phyloP scores from a whole-genome alignment of 768 basidiomycete species.

The Tremella mesenterica region DNA sequence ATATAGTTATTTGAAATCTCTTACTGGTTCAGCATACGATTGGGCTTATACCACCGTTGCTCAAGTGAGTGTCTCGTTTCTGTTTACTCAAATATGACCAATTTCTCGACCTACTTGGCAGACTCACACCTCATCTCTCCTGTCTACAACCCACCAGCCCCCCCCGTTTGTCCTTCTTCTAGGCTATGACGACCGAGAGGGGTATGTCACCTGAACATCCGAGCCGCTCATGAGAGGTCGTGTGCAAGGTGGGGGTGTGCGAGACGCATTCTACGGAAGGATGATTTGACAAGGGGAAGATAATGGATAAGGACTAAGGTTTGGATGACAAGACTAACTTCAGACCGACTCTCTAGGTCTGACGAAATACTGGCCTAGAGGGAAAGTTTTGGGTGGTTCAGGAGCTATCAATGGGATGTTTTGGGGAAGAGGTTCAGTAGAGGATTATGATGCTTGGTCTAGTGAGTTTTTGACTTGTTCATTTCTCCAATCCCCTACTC shows the following conservation, averaged over 20 bases:
- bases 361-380: slow-evolving; percentile 51
- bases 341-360: slow-evolving; percentile 18
- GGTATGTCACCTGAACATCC: too few species aligned
- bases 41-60: slow-evolving; percentile 34
- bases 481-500: background rate
- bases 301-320: background rate
- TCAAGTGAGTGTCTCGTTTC: slow-evolving; percentile 32
- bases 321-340: background rate
- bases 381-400: slow-evolving; percentile 62
- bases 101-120: too few species aligned
- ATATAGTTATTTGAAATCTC: slow-evolving; percentile 23
- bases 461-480: slow-evolving; percentile 13
- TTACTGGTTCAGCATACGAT: slow-evolving; percentile 29
- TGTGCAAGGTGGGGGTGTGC: too few species aligned
- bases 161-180: background rate
- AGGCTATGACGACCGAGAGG: too few species aligned
- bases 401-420: slow-evolving; percentile 65
- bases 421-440: slow-evolving; percentile 37
- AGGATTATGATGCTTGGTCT: slow-evolving; percentile 33
- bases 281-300: too few species aligned
- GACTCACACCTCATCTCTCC: background rate
- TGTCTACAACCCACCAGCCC: background rate
- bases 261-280: background rate
- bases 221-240: too few species aligned
- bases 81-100: too few species aligned